phyloP scores from a whole-genome alignment of 2,329 filamentous ascomycete genomes.

The Aspergillus carbonarius region DNA sequence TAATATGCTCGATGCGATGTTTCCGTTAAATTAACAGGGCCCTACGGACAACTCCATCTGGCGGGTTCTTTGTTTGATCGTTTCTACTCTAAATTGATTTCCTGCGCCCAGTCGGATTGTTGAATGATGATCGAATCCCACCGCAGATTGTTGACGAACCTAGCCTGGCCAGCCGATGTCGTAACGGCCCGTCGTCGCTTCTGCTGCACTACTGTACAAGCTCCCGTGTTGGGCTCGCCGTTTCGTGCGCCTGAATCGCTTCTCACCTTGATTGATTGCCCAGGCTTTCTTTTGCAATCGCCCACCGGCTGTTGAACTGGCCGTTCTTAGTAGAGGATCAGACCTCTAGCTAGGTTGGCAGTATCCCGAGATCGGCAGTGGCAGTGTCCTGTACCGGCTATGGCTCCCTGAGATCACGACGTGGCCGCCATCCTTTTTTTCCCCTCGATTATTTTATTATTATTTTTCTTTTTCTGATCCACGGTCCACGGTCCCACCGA shows the following conservation, averaged over 20 bases:
- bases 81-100: not conserved
- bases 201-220: not conserved
- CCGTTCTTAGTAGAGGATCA: constrained; percentile 3
- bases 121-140: not conserved
- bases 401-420: not conserved
- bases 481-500: not conserved
- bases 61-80: not conserved
- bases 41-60: not conserved
- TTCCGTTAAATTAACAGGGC: not conserved
- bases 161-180: too few relatives aligned
- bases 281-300: not conserved
- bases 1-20: not conserved
- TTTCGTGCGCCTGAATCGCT: not conserved
- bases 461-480: not conserved
- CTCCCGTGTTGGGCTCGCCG: not conserved
- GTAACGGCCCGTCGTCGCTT: not conserved
- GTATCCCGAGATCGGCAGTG: constrained; percentile 7
- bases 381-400: constrained; percentile 4
- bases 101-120: not conserved
- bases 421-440: not conserved
- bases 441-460: not conserved
- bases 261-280: not conserved
- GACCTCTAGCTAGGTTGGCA: constrained; percentile 3
- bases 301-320: not conserved
- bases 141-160: too few relatives aligned